These are phyloP conservation scores for Scenedesmus sp. DNA, from an alignment of 163 green algal genomes.

Conservation along the genomic window DNA sequence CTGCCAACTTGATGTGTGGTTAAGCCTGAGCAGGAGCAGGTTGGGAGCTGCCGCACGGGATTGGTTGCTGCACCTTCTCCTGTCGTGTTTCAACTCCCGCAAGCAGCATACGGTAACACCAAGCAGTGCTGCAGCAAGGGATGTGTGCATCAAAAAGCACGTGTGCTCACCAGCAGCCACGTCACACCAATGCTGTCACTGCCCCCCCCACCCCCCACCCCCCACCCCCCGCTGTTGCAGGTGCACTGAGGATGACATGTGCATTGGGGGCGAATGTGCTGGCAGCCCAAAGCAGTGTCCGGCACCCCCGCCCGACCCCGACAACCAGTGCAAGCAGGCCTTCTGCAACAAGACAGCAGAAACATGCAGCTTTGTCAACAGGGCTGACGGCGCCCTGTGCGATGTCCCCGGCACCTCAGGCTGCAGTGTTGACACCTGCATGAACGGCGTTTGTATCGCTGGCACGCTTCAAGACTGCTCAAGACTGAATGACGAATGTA, in stretches of 20 bases:
- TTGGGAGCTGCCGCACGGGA: too few species aligned
- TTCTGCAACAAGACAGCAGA: not conserved
- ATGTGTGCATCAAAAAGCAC: too few species aligned
- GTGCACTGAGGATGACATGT: not conserved
- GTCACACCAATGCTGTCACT: not conserved
- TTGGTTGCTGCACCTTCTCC: too few species aligned
- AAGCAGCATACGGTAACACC: too few species aligned
- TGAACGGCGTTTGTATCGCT: not conserved
- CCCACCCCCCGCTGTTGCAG: not conserved
- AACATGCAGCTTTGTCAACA: not conserved
- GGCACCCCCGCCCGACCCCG: too few species aligned
- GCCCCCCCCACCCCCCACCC: too few species aligned
- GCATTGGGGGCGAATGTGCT: not conserved
- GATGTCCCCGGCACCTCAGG: not conserved
- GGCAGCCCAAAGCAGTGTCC: not conserved
- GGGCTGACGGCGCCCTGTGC: not conserved
- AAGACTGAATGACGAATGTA: not conserved
- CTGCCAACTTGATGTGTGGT: too few species aligned
- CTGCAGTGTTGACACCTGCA: not conserved
- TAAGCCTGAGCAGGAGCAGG: too few species aligned
- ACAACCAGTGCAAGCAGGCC: not conserved
- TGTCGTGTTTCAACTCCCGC: too few species aligned
- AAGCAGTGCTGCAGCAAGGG: too few species aligned
- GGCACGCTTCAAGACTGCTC: not conserved
- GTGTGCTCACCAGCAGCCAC: too few species aligned